Evolutionary conservation across 495 filamentous ascomycete genomes (phyloP).

Genomic region (Cryomyces antarcticus): DNA sequence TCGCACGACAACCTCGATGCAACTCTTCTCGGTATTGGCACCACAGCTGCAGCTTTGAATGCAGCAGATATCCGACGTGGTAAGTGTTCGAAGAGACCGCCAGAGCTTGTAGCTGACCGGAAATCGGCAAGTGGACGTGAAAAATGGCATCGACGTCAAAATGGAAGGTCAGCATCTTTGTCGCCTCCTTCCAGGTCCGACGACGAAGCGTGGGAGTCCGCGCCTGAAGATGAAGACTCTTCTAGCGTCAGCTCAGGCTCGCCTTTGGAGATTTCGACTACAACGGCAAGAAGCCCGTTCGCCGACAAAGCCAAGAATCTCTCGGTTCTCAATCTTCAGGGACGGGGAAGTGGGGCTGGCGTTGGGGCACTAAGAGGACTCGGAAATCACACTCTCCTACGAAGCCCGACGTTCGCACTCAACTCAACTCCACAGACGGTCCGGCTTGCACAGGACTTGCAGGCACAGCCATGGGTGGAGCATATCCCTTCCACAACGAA

Average conservation of each 20-base stretch:
- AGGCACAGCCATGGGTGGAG: slow-evolving; percentile 1
- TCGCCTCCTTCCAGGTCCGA: slow-evolving; percentile 10
- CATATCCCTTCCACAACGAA: slow-evolving; percentile 1
- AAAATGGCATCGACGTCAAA: not conserved
- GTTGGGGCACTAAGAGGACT: slow-evolving; percentile 33
- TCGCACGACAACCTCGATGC: slow-evolving; percentile 30
- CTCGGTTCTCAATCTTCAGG: slow-evolving; percentile 30
- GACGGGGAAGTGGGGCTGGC: slow-evolving; percentile 35
- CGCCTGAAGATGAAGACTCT: slow-evolving; percentile 28
- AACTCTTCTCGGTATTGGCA: slow-evolving; percentile 33
- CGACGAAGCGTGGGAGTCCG: slow-evolving; percentile 42
- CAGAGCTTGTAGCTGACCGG: slow-evolving; percentile 21
- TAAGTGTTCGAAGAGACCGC: slow-evolving; percentile 13
- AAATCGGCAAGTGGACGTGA: slow-evolving; percentile 12
- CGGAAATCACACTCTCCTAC: not conserved
- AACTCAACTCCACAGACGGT: not conserved
- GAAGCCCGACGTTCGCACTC: not conserved
- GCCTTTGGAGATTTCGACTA: slow-evolving; percentile 29
- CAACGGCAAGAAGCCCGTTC: slow-evolving; percentile 7
- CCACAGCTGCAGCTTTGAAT: slow-evolving; percentile 34
- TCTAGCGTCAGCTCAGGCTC: slow-evolving; percentile 32
- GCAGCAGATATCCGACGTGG: slow-evolving; percentile 23
- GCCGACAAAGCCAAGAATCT: slow-evolving; percentile 26
- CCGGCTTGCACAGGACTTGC: not conserved
- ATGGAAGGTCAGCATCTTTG: slow-evolving; percentile 11